These are phyloP conservation scores for Evernia prunastri DNA, from an alignment of 495 filamentous ascomycete genomes.

Conservation along the genomic window DNA sequence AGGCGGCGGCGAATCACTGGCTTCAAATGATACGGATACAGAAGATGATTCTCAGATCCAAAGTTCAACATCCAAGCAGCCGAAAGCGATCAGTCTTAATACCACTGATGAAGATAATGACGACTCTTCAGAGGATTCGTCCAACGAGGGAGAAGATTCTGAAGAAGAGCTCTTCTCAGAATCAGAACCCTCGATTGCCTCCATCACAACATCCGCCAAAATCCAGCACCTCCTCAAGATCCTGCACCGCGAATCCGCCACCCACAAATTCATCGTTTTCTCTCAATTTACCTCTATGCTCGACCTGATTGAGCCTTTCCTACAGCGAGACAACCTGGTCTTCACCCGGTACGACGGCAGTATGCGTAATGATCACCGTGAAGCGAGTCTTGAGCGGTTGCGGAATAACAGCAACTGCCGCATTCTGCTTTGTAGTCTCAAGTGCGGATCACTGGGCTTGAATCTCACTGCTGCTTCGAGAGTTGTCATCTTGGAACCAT, in stretches of 20 bases:
- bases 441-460: conserved; percentile 85
- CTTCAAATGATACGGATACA: conserved; percentile 55
- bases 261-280: conserved; percentile 96
- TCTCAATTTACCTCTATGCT: conserved; percentile 97
- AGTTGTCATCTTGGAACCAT: conserved; percentile 92
- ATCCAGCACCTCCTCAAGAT: conserved; percentile 77
- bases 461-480: conserved; percentile 91
- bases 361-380: conserved; percentile 90
- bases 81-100: conserved; percentile 24
- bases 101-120: conserved; percentile 32
- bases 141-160: conserved; percentile 41
- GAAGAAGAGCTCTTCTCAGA: conserved; percentile 35
- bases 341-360: conserved; percentile 90
- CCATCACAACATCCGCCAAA: conserved; percentile 72
- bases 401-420: conserved; percentile 65
- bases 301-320: conserved; percentile 90
- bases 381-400: conserved; percentile 71
- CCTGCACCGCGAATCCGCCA: conserved; percentile 65
- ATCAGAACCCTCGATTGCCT: conserved; percentile 23
- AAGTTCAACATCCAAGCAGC: conserved; percentile 15
- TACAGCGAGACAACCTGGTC: conserved; percentile 60
- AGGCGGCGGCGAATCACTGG: conserved; percentile 72
- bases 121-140: conserved; percentile 27
- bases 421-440: conserved; percentile 83
- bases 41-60: conserved; percentile 37